phyloP scores from a whole-genome alignment of 2,329 filamentous ascomycete species.

The Apiospora koreana region DNA sequence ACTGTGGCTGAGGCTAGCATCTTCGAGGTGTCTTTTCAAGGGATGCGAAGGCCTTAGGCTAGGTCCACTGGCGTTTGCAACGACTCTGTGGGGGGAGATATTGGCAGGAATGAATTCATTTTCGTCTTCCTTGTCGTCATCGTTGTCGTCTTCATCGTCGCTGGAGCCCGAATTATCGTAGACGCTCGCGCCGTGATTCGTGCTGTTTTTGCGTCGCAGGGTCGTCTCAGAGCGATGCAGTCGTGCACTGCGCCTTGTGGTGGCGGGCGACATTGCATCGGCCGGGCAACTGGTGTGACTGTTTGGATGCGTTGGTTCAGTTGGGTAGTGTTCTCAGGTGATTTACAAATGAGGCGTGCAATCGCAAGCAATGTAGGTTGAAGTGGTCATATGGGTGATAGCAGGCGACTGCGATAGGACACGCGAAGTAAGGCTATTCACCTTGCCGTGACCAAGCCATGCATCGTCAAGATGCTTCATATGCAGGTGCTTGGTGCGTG shows the following conservation, averaged over 20 bases:
- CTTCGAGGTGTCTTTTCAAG: not conserved
- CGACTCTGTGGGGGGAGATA: not conserved
- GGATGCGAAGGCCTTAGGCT: not conserved
- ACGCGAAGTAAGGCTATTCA: not conserved
- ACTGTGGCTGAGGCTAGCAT: not conserved
- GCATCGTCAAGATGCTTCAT: not conserved
- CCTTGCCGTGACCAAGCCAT: not conserved
- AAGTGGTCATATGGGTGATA: not conserved
- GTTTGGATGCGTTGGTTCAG: too few species aligned
- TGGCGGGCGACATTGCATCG: not conserved
- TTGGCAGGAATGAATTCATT: not conserved
- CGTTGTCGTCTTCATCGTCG: not conserved
- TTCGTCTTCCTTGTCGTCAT: not conserved
- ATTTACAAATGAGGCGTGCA: not conserved
- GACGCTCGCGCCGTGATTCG: not conserved
- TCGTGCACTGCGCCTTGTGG: not conserved
- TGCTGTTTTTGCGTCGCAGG: not conserved
- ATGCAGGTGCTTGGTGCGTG: too few species aligned
- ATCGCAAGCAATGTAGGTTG: not conserved
- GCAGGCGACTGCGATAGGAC: not conserved
- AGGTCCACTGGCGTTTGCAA: not conserved
- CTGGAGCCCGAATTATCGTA: not conserved
- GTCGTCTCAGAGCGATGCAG: not conserved
- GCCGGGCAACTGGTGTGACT: not conserved
- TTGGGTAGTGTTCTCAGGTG: not conserved